These are phyloP conservation scores for Drechslerella coelobrocha DNA, from an alignment of 2,329 filamentous ascomycete genomes.

Conservation along the genomic window DNA sequence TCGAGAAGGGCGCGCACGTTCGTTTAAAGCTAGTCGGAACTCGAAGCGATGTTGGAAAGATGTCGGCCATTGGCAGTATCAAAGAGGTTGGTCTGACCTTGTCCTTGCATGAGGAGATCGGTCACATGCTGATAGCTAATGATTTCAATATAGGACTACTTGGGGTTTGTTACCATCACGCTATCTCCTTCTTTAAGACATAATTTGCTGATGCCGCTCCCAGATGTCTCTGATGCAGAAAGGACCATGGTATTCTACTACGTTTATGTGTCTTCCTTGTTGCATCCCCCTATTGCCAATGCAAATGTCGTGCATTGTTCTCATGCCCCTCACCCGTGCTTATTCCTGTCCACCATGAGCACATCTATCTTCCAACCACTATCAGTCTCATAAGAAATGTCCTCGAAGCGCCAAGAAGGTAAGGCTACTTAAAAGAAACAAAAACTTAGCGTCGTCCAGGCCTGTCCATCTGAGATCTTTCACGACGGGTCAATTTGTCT, in stretches of 20 bases:
- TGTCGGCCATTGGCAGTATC: conserved; percentile 97
- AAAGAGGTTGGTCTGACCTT: conserved; percentile 66
- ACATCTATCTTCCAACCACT: neutral
- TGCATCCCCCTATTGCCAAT: neutral
- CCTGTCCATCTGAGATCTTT: conserved; percentile 38
- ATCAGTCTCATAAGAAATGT: conserved; percentile 4
- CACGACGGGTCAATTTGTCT: conserved; percentile 44
- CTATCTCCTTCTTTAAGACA: neutral
- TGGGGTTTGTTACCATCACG: conserved; percentile 30
- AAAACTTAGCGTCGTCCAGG: conserved; percentile 30
- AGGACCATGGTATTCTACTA: neutral
- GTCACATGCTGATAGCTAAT: neutral
- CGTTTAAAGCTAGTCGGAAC: conserved; percentile 94
- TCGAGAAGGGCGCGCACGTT: conserved; percentile 91
- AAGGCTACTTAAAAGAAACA: conserved; percentile 41
- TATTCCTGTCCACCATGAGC: conserved; percentile 1
- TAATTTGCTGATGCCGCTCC: conserved; percentile 7
- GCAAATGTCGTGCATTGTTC: neutral
- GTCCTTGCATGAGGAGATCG: neutral
- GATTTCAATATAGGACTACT: conserved; percentile 29
- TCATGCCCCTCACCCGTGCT: neutral
- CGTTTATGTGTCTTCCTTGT: conserved; percentile 3
- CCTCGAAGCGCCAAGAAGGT: conserved; percentile 37
- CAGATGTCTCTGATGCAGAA: conserved; percentile 37
- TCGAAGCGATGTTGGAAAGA: conserved; percentile 88